Percentiles rank a stretch among this genome's conserved stretches.
phyloP scores from a whole-genome alignment of 2,329 filamentous ascomycete species.

The Aspergillus versicolor region DNA sequence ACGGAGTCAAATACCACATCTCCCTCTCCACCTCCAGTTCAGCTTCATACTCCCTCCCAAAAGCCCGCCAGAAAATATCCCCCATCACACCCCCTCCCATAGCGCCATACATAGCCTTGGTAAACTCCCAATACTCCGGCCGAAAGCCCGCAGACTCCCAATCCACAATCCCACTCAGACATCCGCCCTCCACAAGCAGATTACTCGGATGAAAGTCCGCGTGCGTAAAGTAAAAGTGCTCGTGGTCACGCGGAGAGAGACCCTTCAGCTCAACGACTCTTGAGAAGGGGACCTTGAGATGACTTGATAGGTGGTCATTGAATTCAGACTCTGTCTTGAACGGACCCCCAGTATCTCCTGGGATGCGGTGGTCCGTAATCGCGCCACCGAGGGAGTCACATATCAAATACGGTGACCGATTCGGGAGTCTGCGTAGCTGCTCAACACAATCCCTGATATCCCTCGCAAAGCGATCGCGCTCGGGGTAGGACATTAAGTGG shows the following conservation, averaged over 20 bases:
- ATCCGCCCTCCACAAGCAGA: constrained; percentile 19
- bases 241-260: not conserved
- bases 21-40: not conserved
- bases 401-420: not conserved
- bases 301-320: too few species aligned
- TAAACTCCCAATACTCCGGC: constrained; percentile 31
- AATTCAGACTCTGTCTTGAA: too few species aligned
- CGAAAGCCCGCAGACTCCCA: constrained; percentile 29
- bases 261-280: too few species aligned
- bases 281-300: too few species aligned
- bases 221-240: constrained; percentile 17
- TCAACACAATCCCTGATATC: not conserved
- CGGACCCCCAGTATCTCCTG: not conserved
- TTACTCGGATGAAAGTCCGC: constrained; percentile 22
- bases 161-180: constrained; percentile 26
- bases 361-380: not conserved
- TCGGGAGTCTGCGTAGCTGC: constrained; percentile 3
- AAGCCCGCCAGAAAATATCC: not conserved
- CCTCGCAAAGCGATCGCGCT: not conserved
- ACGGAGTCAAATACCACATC: constrained; percentile 6
- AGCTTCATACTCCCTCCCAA: not conserved
- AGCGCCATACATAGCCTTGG: constrained; percentile 20
- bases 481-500: constrained; percentile 4
- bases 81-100: not conserved
- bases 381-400: not conserved